Base-by-base conservation (phyloP, 2,329 filamentous ascomycete genomes). In the Passalora sequoiae region DNA sequence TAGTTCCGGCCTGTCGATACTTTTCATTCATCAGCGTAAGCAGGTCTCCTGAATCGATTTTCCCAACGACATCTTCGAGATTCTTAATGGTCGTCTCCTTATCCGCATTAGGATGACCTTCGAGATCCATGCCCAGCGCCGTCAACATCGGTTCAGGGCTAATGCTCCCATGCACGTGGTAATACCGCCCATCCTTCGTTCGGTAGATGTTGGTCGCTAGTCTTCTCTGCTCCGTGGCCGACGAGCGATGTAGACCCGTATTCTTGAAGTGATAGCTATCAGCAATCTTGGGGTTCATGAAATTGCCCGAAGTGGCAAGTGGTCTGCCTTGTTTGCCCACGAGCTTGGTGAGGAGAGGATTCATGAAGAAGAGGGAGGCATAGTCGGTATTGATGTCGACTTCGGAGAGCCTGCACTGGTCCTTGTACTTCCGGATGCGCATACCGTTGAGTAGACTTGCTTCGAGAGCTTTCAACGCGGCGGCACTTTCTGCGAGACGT, bases 401-500 rank as follows among this genome's bases (percentile, higher is more conserved):
- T 13, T 46, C 35, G 4, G 48, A 44, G 6, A 51, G 30, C 10
- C 24, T 32, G 6, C 7, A 12, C 24, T 27, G 7, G 37, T 25
- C 38, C 12, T 29, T 38, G 31, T 54, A 55, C 29, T 51, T 54
- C 9, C 50, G 30, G 6, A 17, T 36, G 4, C 46, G 37, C 6
- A 55, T 46, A 2, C 49, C 30, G 16, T 54, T 52, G n/a, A 55
- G 28, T 36, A 55, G 43, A 10, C 24, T 36, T 12, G 50, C 53
- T 43, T 54, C 48, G 27, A 50, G 44, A 4, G 45, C 43, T 40
- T 49, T 73, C 69, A 28, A 47, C 72, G 71, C 42, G n/a, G 47
- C 44, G 4, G 43, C 42, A 35, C 71, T 75, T 55, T 78, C 75
- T 2, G 75, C 73, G 38, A 77, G 75, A 2, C 74, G 66, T 74